Conservation (phyloP, 1,284 basidiomycete genomes). For the Trichosporon ovoides region DNA sequence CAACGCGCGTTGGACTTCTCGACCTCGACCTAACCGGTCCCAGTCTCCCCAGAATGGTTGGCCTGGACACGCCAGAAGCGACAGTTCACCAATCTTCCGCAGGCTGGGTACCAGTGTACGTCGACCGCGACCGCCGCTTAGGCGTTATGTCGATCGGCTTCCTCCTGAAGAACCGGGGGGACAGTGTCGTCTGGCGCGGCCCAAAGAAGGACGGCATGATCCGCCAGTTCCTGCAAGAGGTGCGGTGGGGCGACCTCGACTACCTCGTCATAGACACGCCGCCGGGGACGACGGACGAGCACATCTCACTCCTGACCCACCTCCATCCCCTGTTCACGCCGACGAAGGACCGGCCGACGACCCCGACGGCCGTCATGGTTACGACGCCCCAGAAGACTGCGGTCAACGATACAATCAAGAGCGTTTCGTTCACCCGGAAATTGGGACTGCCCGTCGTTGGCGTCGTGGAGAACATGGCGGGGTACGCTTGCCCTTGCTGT, state of each 20-base stretch:
- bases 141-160: constrained; percentile 98
- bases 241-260: constrained; percentile 93
- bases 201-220: constrained; percentile 99
- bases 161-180: constrained; percentile 78
- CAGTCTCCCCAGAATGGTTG: constrained; percentile 94
- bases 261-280: constrained; percentile 97
- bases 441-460: constrained; percentile 85
- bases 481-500: constrained; percentile 93
- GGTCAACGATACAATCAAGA: constrained; percentile 90
- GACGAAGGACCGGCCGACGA: constrained; percentile 33
- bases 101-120: constrained; percentile 98
- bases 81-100: constrained; percentile 83
- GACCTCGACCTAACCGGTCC: constrained; percentile 97
- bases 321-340: constrained; percentile 76
- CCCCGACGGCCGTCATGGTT: constrained; percentile 76
- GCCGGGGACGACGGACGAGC: constrained; percentile 97
- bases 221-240: constrained; percentile 91
- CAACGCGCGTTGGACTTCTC: constrained; percentile 73
- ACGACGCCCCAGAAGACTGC: constrained; percentile 98
- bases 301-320: constrained; percentile 90
- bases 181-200: constrained; percentile 95
- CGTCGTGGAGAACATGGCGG: constrained; percentile 97
- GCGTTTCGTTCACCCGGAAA: constrained; percentile 86
- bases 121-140: constrained; percentile 66
- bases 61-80: constrained; percentile 63